phyloP scores from a whole-genome alignment of 495 filamentous ascomycete genomes.

The Elasticomyces elasticus region DNA sequence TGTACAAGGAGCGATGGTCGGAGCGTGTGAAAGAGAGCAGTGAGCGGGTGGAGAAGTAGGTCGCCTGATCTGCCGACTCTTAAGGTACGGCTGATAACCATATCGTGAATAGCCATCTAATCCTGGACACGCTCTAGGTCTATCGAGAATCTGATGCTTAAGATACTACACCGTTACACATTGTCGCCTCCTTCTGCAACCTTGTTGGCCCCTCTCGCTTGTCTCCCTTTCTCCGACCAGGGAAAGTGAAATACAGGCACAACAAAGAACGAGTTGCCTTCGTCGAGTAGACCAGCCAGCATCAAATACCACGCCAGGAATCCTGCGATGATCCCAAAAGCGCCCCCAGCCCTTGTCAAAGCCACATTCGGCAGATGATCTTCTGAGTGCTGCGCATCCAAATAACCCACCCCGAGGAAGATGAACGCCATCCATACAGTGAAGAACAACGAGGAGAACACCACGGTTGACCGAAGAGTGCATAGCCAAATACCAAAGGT shows the following conservation, averaged over 20 bases:
- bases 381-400: conserved; percentile 7
- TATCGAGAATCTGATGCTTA: too few species aligned
- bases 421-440: conserved; percentile 14
- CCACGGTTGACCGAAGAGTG: conserved; percentile 14
- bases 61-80: too few species aligned
- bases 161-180: too few species aligned
- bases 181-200: neutral
- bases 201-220: neutral
- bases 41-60: neutral
- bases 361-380: conserved; percentile 2
- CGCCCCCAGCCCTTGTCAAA: conserved; percentile 8
- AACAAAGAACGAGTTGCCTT: conserved; percentile 13
- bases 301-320: conserved; percentile 20
- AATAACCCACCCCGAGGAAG: conserved; percentile 7
- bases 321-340: conserved; percentile 16
- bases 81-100: too few species aligned
- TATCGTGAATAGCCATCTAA: too few species aligned
- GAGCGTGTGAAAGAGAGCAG: neutral
- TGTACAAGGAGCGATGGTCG: conserved; percentile 1
- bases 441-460: conserved; percentile 9
- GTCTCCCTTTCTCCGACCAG: conserved; percentile 14
- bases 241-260: conserved; percentile 19
- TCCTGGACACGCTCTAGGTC: too few species aligned
- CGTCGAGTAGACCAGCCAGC: conserved; percentile 11
- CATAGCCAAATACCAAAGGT: conserved; percentile 12